Base-by-base conservation (phyloP, 495 filamentous ascomycete genomes). In the Baudoinia panamericana region DNA sequence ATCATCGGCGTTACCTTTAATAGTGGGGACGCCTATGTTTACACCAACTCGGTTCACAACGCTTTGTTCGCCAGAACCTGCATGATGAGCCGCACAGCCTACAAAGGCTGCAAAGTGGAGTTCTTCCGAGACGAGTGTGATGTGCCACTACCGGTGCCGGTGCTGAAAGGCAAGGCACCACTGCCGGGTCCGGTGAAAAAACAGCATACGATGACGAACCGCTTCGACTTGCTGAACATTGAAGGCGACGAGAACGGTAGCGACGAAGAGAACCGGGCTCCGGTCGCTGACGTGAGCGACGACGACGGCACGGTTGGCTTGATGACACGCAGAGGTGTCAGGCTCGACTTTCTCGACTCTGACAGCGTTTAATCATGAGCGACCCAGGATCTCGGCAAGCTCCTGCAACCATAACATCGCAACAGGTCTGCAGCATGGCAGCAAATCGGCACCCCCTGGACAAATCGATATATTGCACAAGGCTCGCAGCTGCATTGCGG, bases 111-210 rank as follows among this genome's bases (percentile, higher is more conserved):
- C 48, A 75, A 68, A 41, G 76, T 93, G 50, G 72, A 75, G 16
- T 90, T 76, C 65, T 77, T 70, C 44, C 61, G 63, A 0, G 84
- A 93, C 46, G 81, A 88, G 37, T 93, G 84, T 52, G 72, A 72
- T 18, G 69, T 72, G 41, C 68, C 80, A 15, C 57, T 80, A 2
- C 62, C 66, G 27, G 36, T 54, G 61, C 46, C 50, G 44, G 32
- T 43, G 47, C 16, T 23, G 36, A 55, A 44, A 35, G 37, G 46
- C 26, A 58, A 56, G 19, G 66, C 57, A 37, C 61, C 57, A 36
- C 47, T 54, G 17, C 26, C 43, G 16, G 56, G 44, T 9, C 43
- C 55, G 13, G 36, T 59, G 12, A 65, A 63, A 53, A 70, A 65
- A 48, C 47, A 50, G 6, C 16, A 54, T 11, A 36, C 56, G 10